phyloP scores from a whole-genome alignment of 2,329 filamentous ascomycete species.

The Amesomyces nigricolor region DNA sequence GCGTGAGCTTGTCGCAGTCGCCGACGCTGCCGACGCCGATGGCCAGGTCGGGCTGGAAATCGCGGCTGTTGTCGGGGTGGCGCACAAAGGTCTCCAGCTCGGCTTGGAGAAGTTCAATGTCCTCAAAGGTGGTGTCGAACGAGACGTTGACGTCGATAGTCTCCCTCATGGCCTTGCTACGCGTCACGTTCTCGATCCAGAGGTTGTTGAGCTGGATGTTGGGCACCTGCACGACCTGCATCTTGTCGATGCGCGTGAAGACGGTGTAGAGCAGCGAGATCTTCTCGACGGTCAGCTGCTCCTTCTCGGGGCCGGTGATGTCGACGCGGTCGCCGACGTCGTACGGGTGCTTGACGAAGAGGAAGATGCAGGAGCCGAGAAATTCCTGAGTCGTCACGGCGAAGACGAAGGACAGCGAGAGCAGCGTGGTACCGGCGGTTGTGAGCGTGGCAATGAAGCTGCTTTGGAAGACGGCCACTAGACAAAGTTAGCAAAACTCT shows the following conservation, averaged over 20 bases:
- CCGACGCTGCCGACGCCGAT: conserved; percentile 74
- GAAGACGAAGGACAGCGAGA: conserved; percentile 97
- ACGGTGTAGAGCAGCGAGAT: conserved; percentile 92
- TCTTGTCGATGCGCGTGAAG: conserved; percentile 76
- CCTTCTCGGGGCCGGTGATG: conserved; percentile 51
- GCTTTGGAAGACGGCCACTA: conserved; percentile 80
- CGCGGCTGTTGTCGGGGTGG: conserved; percentile 76
- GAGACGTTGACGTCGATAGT: conserved; percentile 72
- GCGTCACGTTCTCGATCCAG: conserved; percentile 93
- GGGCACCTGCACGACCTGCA: conserved; percentile 73
- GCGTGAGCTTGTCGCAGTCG: conserved; percentile 79
- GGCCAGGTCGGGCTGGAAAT: conserved; percentile 81
- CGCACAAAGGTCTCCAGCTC: conserved; percentile 85
- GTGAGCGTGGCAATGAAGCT: conserved; percentile 80
- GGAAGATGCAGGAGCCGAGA: conserved; percentile 95
- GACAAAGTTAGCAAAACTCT: conserved; percentile 13
- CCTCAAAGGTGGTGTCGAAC: conserved; percentile 83
- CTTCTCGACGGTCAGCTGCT: conserved; percentile 78
- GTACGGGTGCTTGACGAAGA: conserved; percentile 97
- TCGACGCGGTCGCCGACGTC: conserved; percentile 95
- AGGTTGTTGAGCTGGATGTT: conserved; percentile 87
- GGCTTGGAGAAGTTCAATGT: conserved; percentile 74
- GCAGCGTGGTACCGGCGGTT: conserved; percentile 82
- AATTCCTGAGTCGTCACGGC: conserved; percentile 88
- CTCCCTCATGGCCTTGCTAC: conserved; percentile 89